phyloP scores from a whole-genome alignment of 2,329 filamentous ascomycete genomes.

The Metarhizium album region DNA sequence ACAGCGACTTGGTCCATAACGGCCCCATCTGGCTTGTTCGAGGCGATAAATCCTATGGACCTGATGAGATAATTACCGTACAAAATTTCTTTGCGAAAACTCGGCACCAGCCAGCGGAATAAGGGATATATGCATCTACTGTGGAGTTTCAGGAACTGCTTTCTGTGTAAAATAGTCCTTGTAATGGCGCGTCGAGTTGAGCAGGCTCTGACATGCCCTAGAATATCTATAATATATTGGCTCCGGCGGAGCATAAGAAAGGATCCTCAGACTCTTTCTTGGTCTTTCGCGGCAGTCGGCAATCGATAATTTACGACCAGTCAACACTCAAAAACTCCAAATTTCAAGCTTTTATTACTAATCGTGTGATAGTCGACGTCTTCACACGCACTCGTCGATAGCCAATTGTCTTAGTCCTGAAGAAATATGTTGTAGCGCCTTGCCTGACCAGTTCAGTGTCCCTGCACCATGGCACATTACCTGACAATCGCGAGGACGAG shows the following conservation, averaged over 20 bases:
- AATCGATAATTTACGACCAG: too few species aligned
- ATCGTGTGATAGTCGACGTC: too few species aligned
- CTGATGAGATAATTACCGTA: neutral
- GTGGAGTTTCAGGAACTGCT: neutral
- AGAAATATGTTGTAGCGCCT: too few species aligned
- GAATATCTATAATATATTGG: neutral
- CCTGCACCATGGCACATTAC: too few species aligned
- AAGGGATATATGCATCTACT: neutral
- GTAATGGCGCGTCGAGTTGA: neutral
- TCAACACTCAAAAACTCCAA: too few species aligned
- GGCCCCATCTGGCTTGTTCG: neutral
- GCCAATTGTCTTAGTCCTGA: too few species aligned
- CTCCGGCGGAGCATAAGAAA: neutral
- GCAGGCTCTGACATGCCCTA: neutral
- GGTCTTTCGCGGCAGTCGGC: neutral
- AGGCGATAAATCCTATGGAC: neutral
- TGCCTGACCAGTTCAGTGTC: too few species aligned
- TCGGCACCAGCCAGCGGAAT: neutral
- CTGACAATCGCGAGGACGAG: too few species aligned
- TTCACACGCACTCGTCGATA: too few species aligned
- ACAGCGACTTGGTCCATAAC: constrained; percentile 60
- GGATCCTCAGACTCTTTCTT: neutral
- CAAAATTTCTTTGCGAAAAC: neutral
- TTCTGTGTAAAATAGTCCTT: neutral
- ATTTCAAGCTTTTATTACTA: too few species aligned